Base-by-base conservation (phyloP, 768 basidiomycete genomes). In the Leccinum obscurum region DNA sequence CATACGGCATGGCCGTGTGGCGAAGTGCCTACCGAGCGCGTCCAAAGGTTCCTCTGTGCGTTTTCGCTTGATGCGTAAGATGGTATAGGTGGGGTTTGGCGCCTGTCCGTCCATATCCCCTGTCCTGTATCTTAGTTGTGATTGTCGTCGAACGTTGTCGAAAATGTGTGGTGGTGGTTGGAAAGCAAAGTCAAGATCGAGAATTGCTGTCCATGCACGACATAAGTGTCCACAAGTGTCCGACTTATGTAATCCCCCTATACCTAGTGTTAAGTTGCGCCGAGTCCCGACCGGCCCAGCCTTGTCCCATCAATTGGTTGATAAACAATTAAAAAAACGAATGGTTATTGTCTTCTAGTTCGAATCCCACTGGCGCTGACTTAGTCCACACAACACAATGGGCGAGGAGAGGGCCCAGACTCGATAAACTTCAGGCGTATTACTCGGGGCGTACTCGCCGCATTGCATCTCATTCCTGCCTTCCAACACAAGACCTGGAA, bases 31-130 rank as follows among this genome's bases (percentile, higher is more conserved):
- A 88, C 91, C 88, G 64, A 93, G 78, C 37, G 88, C 91, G 75
- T 93, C 91, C 52, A 92, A 77, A 37, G 91, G 89, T 68, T 92
- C 91, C 64, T 93, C 91, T 37, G 83, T 88, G 24, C 92, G 80
- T 68, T 92, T 92, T 35, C 91, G 82, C 72, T 93, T 93, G 73
- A 93, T 91, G 34, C 92, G 84, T 34, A 93, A 73, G 66, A 93
- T 87, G 1, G 91, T 89, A 67, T 84, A 88, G 7, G 83, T 71
- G 55, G 80, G 80, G 52, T 70, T 68, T 39, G 56, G 64, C 20
- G 56, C 13, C 50, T 68, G 70, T 13, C 17, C 13, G 4, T 68
- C 63, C 73, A 73, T 75, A 53, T 7, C 50, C 3, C n/a, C n/a
- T 17, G 57, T 28, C 39, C 51, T 44, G 24, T 28, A 28, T 35